Evolutionary conservation across 192 early-diverging fungal genomes (phyloP), one percentile per base, ranked within the genome.

Genomic region (Cetraspora pellucida): DNA sequence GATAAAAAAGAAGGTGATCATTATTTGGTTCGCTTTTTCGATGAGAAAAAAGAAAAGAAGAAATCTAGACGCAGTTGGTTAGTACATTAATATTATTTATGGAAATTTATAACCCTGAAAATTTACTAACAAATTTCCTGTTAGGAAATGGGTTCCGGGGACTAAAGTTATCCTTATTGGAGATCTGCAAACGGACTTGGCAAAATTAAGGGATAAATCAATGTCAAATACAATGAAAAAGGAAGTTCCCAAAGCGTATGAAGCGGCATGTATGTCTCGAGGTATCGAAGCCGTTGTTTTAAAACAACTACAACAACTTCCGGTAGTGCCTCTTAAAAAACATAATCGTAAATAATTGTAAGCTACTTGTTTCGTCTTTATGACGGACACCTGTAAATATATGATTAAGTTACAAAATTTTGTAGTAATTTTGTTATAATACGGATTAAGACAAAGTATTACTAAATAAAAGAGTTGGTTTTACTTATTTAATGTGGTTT

Each of bases 11-110:
- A 72, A 5, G 70, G 57, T 1, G 78, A 78, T n/a, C 30, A 27
- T 1, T 77, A 79, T 64, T 59, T 82, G 44, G 81, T 82, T 5
- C 78, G 75, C 44, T 82, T 82, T 25, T 82, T 82, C 47, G 81
- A 82, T 25, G 74, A 76, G n/a, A 71, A 49, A 37, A 76, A 76
- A 57, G 64, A 63, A 66, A 76, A 76, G 31, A 74, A 60, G 23
- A 50, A 30, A 28, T 57, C 44, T 16, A 21, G 44, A 10, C 74
- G 74, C 54, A 66, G 52, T 44, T 76, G 74, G 74, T 76, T 43
- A 55, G 44, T 61, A 44, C 19, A 1, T 37, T 37, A 37, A n/a
- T n/a, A n/a, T n/a, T 37, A 37, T 37, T 37, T 37, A 6, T 37
- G 37, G 37, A 37, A 37, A 37, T 37, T 37, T 37, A 37, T 37